phyloP scores from a whole-genome alignment of 805 yeast species.

The Ogataea nakhonphanomensis region DNA sequence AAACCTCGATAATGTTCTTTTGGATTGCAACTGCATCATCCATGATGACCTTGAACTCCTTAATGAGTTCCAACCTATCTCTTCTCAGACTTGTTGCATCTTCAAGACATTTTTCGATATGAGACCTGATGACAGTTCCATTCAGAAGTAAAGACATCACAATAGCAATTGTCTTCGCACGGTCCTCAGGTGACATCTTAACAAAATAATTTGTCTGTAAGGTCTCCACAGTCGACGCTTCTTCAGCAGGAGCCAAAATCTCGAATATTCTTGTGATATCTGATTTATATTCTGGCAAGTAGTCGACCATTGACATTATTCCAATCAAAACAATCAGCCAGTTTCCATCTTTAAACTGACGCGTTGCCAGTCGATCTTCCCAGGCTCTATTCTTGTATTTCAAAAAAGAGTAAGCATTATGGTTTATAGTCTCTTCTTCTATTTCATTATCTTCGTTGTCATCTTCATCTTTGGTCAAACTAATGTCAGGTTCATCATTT shows the following conservation, averaged over 20 bases:
- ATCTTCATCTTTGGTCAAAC: conserved; percentile 24
- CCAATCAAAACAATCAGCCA: conserved; percentile 84
- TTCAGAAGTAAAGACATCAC: conserved; percentile 60
- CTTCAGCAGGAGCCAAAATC: conserved; percentile 54
- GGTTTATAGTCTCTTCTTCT: conserved; percentile 33
- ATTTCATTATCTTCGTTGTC: conserved; percentile 19
- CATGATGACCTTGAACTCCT: conserved; percentile 51
- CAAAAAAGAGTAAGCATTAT: conserved; percentile 46
- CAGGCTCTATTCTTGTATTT: conserved; percentile 63
- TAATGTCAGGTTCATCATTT: conserved; percentile 5
- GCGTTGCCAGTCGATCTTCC: conserved; percentile 71
- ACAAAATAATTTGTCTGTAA: conserved; percentile 54
- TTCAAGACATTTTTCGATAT: conserved; percentile 68
- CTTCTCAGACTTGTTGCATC: conserved; percentile 59
- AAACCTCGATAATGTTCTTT: conserved; percentile 36
- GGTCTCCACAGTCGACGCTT: conserved; percentile 45
- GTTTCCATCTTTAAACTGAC: conserved; percentile 76
- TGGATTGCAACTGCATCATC: conserved; percentile 51
- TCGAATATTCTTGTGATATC: conserved; percentile 50
- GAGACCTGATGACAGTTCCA: conserved; percentile 54
- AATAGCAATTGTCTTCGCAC: conserved; percentile 56
- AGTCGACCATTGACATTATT: conserved; percentile 56
- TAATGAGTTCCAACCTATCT: conserved; percentile 59
- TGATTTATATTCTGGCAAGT: conserved; percentile 50
- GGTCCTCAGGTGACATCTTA: conserved; percentile 47